Conservation (phyloP, 768 basidiomycete species). For the Clathrus columnatus region DNA sequence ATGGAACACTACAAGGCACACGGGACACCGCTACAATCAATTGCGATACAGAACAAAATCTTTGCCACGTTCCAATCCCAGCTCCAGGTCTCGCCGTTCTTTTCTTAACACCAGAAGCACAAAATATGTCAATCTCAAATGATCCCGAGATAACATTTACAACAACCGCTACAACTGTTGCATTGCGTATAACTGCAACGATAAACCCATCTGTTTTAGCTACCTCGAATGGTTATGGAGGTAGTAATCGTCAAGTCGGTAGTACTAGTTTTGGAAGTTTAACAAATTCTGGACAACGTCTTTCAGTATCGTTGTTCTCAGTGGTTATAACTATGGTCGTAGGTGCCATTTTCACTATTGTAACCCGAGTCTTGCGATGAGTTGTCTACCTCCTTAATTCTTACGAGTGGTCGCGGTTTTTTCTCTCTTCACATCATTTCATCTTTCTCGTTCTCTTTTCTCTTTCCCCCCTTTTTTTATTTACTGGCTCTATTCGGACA, state of each 20-base stretch:
- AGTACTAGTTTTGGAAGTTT: constrained; percentile 19
- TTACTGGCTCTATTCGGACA: too few species aligned
- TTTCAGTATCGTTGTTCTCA: too few species aligned
- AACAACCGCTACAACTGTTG: constrained; percentile 22
- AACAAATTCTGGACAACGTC: too few species aligned
- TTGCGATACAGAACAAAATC: constrained; percentile 24
- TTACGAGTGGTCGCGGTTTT: too few species aligned
- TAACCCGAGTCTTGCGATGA: too few species aligned
- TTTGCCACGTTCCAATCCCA: constrained; percentile 20
- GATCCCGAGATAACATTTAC: constrained; percentile 20
- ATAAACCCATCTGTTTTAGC: constrained; percentile 28
- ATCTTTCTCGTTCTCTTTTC: too few species aligned
- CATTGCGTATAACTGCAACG: constrained; percentile 20
- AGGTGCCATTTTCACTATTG: too few species aligned
- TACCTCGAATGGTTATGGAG: constrained; percentile 32
- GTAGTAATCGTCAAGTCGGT: constrained; percentile 15
- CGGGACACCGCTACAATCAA: constrained; percentile 15
- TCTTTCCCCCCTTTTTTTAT: too few species aligned
- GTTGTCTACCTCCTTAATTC: too few species aligned
- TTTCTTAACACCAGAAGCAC: constrained; percentile 15
- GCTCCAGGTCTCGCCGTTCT: constrained; percentile 24
- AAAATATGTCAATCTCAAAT: not conserved
- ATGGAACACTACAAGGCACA: constrained; percentile 28
- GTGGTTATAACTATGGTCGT: too few species aligned
- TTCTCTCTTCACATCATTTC: too few species aligned